Evolutionary conservation across 495 filamentous ascomycete species (phyloP), one percentile per base, ranked within the genome.

Genomic region (Daldinia loculata): DNA sequence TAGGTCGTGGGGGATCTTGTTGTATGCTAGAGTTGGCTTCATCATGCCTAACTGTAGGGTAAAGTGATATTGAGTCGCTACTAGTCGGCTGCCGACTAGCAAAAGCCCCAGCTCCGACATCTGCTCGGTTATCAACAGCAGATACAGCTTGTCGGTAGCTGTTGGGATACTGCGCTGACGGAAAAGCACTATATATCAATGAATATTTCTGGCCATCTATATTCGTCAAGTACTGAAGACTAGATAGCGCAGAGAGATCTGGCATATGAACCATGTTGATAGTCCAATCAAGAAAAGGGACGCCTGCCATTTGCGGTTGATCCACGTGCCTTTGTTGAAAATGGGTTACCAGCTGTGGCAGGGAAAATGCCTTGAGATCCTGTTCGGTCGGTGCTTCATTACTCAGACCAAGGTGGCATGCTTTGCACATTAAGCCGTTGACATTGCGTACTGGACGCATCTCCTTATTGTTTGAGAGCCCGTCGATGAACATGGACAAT

Each of bases 221-320:
- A 55, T 85, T 84, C 38, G 78, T 76, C 8, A 83, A 76, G 61
- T 80, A 72, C 7, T 81, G 73, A 15, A 91, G 74, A 8, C 80
- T 80, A 9, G 80, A 75, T 43, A 92, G 79, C 8, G 82, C 63
- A 12, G 80, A 70, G 17, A 80, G 61, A 68, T 88, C 86, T 1
- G 90, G 89, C 26, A 91, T 82, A 66, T 90, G 82, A 57, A 94
- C 86, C 91, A 94, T 93, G 62, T 93, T 84, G 50, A 78, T 76
- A 56, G 82, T 84, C 91, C 91, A 94, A 76, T 93, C 85, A 15
- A 84, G 76, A 14, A 74, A 62, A 55, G 75, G 63, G 27, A 63
- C 36, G 26, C 65, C 19, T 39, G 56, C 57, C 74, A 73, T 63
- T 71, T 79, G 69, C 74, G 76, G 61, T 22, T 75, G 67, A 41